These are phyloP conservation scores for Termitomyces sp. DNA, from an alignment of 768 basidiomycete genomes.

Conservation along the genomic window DNA sequence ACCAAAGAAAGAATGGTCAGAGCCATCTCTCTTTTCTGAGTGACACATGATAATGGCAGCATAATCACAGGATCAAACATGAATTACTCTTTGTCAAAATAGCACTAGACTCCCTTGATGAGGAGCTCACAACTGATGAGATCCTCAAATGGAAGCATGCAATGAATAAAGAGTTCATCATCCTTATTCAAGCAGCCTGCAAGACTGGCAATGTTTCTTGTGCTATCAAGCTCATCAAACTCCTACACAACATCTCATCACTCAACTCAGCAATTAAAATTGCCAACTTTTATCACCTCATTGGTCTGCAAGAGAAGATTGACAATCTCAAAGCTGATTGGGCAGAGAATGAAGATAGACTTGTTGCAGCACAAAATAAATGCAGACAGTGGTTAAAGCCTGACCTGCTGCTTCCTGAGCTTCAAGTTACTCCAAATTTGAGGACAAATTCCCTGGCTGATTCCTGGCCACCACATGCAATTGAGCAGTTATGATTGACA, in stretches of 20 bases:
- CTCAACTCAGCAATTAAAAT: conserved; percentile 82
- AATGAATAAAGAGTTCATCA: conserved; percentile 86
- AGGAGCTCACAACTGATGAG: conserved; percentile 64
- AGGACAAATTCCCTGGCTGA: conserved; percentile 59
- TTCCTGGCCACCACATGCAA: conserved; percentile 59
- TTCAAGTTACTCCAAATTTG: conserved; percentile 27
- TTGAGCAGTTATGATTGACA: conserved; percentile 66
- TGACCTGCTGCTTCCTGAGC: conserved; percentile 40
- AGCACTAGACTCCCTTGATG: conserved; percentile 68
- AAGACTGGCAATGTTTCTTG: conserved; percentile 82
- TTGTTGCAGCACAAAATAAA: conserved; percentile 52
- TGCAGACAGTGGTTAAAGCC: conserved; percentile 56
- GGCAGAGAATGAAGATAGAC: conserved; percentile 52
- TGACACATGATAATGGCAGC: neutral
- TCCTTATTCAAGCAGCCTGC: conserved; percentile 86
- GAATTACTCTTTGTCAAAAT: conserved; percentile 71
- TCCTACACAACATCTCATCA: conserved; percentile 71
- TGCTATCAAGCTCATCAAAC: conserved; percentile 80
- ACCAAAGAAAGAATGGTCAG: conserved; percentile 77
- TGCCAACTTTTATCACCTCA: conserved; percentile 84
- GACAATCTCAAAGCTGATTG: conserved; percentile 59
- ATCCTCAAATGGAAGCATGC: conserved; percentile 66
- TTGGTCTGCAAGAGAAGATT: conserved; percentile 84
- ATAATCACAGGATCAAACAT: conserved; percentile 63
- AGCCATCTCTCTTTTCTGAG: neutral